Percentiles rank a stretch among this genome's conserved stretches.
Conservation (phyloP, 108 stramenopile species). For the Poteriospumella lacustris region DNA sequence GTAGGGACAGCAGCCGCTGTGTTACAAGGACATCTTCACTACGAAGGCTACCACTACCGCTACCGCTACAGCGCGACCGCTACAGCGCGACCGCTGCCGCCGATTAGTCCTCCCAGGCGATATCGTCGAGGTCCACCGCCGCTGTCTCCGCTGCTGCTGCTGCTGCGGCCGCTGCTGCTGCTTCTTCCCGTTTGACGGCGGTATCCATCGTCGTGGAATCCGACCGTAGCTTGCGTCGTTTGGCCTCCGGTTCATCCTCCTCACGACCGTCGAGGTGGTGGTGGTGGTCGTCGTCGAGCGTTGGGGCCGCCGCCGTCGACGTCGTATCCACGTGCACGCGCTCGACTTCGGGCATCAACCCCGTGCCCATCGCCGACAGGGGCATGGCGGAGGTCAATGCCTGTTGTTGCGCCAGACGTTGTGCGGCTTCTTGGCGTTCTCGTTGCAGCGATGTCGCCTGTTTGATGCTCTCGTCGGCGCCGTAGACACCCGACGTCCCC, state of each 20-base stretch:
- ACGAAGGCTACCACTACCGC: no score
- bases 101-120: background rate
- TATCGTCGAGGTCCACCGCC: background rate
- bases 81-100: no score
- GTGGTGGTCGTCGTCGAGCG: background rate
- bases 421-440: background rate
- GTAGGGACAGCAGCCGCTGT: no score
- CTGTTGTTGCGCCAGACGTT: background rate
- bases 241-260: background rate
- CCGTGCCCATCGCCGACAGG: background rate
- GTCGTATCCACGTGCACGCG: background rate
- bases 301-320: background rate
- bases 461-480: background rate
- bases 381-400: background rate
- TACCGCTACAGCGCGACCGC: no score
- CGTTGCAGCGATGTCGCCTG: background rate
- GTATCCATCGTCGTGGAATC: background rate
- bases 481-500: background rate
- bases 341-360: background rate
- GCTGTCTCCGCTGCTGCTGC: background rate
- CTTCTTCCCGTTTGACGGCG: background rate
- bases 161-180: background rate
- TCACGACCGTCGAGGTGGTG: background rate
- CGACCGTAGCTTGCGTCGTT: background rate
- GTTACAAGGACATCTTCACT: no score